Percentiles rank a stretch among this genome's conserved stretches.
These are phyloP conservation scores for Candida pseudofarinosa DNA, from an alignment of 805 yeast genomes.

Conservation along the genomic window DNA sequence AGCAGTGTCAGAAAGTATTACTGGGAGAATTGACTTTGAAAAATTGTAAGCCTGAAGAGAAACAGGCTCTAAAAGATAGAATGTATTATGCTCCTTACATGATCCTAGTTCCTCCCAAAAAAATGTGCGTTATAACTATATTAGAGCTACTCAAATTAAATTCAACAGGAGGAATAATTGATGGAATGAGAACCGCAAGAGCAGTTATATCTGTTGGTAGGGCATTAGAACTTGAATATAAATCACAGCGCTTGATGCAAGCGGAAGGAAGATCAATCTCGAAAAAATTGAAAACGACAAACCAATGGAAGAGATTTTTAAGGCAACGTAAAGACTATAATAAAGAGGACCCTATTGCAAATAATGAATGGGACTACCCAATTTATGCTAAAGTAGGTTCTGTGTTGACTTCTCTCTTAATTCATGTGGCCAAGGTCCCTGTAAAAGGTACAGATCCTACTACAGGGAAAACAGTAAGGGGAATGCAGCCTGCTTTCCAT, in stretches of 20 bases:
- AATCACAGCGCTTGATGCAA: conserved; percentile 60
- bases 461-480: conserved; percentile 61
- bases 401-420: conserved; percentile 63
- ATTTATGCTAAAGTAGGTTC: conserved; percentile 71
- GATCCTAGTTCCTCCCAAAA: conserved; percentile 67
- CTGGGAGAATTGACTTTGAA: conserved; percentile 17
- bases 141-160: conserved; percentile 73
- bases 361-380: conserved; percentile 23
- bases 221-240: conserved; percentile 80
- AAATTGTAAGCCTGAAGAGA: conserved; percentile 15
- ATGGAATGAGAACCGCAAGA: conserved; percentile 81
- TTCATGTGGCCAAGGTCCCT: conserved; percentile 78
- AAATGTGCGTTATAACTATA: conserved; percentile 79
- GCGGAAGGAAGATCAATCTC: conserved; percentile 51
- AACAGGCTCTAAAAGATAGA: conserved; percentile 35
- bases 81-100: conserved; percentile 73
- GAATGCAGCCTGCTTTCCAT: conserved; percentile 83
- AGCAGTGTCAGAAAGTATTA: conserved; percentile 46
- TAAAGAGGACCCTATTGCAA: conserved; percentile 9
- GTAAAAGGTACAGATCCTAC: conserved; percentile 81
- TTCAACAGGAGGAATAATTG: conserved; percentile 69
- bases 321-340: conserved; percentile 14
- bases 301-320: conserved; percentile 44
- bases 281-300: conserved; percentile 41
- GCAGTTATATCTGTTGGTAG: conserved; percentile 79